Conservation (phyloP, 1,284 basidiomycete species). For the Fomitopsis betulina region DNA sequence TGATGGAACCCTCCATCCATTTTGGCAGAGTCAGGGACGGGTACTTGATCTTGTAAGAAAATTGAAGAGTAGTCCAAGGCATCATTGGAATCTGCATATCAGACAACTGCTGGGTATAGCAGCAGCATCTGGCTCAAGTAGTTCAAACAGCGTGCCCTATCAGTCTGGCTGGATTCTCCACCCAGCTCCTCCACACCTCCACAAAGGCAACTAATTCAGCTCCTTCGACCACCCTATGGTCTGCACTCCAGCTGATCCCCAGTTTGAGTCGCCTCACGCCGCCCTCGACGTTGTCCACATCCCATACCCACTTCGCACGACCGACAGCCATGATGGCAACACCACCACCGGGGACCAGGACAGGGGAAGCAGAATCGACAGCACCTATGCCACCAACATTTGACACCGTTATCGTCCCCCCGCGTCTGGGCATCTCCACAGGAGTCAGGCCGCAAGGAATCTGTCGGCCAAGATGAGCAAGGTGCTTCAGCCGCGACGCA, state of each 20-base stretch:
- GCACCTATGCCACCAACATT: constrained; percentile 82
- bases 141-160: constrained; percentile 57
- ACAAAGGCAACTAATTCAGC: constrained; percentile 91
- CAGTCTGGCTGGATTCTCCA: constrained; percentile 76
- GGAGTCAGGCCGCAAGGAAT: constrained; percentile 59
- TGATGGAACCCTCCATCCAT: too few species aligned
- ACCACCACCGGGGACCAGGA: constrained; percentile 85
- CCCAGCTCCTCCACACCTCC: constrained; percentile 82
- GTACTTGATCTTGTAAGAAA: too few species aligned
- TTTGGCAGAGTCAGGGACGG: too few species aligned
- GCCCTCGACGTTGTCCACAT: constrained; percentile 45
- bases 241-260: constrained; percentile 83
- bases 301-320: constrained; percentile 78
- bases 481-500: constrained; percentile 55
- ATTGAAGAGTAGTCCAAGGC: too few species aligned
- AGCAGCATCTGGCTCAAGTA: too few species aligned
- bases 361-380: constrained; percentile 69
- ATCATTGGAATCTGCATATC: too few species aligned
- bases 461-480: constrained; percentile 63
- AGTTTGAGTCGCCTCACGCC: constrained; percentile 69
- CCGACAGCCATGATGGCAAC: constrained; percentile 91
- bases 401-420: constrained; percentile 83
- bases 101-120: too few species aligned
- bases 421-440: constrained; percentile 60
- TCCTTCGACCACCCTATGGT: constrained; percentile 90